Percentiles rank a stretch among this genome's conserved stretches.
Evolutionary conservation across 192 early-diverging fungal species (phyloP).

Genomic region (Backusella psychrophila): DNA sequence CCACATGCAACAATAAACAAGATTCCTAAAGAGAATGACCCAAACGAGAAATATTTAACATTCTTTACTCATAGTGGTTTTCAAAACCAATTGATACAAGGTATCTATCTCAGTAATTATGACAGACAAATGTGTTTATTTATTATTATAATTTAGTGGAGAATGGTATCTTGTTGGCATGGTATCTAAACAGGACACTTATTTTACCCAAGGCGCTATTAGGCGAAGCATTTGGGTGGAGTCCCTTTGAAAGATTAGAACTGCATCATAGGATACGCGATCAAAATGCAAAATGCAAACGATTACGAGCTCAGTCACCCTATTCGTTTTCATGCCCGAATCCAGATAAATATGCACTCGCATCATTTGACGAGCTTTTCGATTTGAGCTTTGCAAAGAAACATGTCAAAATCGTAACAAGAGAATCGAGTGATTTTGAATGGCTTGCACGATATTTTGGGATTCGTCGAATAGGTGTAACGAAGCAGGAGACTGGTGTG

Average conservation of each 20-base stretch:
- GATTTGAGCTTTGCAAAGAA: slow-evolving; percentile 31
- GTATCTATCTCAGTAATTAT: background rate
- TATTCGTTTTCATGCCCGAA: slow-evolving; percentile 22
- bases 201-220: slow-evolving; percentile 44
- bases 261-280: slow-evolving; percentile 32
- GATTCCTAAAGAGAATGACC: background rate
- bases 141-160: slow-evolving; percentile 29
- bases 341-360: slow-evolving; percentile 16
- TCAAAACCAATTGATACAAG: slow-evolving; percentile 47
- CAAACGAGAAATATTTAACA: slow-evolving; percentile 42
- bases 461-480: slow-evolving; percentile 12
- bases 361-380: slow-evolving; percentile 36
- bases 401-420: slow-evolving; percentile 27
- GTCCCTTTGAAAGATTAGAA: slow-evolving; percentile 17
- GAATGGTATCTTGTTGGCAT: slow-evolving; percentile 48
- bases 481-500: slow-evolving; percentile 10
- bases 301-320: background rate
- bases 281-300: background rate
- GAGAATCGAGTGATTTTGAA: slow-evolving; percentile 22
- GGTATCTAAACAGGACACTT: slow-evolving; percentile 48
- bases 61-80: slow-evolving; percentile 55
- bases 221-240: slow-evolving; percentile 41
- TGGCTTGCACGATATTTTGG: slow-evolving; percentile 28
- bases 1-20: background rate
- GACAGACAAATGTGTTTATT: background rate